Percentiles rank a stretch among this genome's conserved stretches.
These are phyloP conservation scores for Saccharomycopsis sp. DNA, from an alignment of 805 yeast species.

Conservation along the genomic window DNA sequence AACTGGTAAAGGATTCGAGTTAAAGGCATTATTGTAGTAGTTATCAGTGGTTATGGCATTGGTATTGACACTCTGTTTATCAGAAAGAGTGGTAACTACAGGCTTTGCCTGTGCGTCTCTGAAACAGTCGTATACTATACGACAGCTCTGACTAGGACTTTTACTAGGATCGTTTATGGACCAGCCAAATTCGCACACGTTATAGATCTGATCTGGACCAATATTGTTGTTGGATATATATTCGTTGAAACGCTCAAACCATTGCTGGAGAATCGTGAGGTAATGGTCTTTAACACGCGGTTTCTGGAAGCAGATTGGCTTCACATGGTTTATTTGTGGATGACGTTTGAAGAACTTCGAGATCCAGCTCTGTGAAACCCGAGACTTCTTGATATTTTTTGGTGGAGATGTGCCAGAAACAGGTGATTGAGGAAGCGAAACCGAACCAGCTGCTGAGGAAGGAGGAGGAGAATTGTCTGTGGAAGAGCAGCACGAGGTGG, in stretches of 20 bases:
- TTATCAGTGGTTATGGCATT: neutral
- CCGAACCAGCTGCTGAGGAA: neutral
- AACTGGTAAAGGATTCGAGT: neutral
- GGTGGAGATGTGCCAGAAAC: neutral
- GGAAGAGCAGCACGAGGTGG: neutral
- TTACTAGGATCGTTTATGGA: neutral
- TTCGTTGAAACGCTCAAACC: constrained; percentile 6
- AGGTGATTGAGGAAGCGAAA: no score
- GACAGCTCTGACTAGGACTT: neutral
- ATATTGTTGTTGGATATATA: neutral
- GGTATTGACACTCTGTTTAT: neutral
- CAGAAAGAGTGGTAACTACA: neutral
- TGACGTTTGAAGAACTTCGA: constrained; percentile 19
- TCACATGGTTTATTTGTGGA: constrained; percentile 9
- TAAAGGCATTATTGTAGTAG: neutral
- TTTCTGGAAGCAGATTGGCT: constrained; percentile 18
- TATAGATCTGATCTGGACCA: constrained; percentile 7
- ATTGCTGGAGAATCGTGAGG: constrained; percentile 4
- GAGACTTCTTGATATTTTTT: neutral
- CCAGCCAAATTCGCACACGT: constrained; percentile 8
- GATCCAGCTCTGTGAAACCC: constrained; percentile 16
- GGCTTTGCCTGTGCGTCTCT: constrained; percentile 7
- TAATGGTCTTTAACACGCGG: constrained; percentile 13
- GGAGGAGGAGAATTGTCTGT: neutral
- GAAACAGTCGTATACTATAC: constrained; percentile 7